These are phyloP conservation scores for Kandelia obovata DNA, from an alignment of 345 rosid genomes.

Conservation along the genomic window DNA sequence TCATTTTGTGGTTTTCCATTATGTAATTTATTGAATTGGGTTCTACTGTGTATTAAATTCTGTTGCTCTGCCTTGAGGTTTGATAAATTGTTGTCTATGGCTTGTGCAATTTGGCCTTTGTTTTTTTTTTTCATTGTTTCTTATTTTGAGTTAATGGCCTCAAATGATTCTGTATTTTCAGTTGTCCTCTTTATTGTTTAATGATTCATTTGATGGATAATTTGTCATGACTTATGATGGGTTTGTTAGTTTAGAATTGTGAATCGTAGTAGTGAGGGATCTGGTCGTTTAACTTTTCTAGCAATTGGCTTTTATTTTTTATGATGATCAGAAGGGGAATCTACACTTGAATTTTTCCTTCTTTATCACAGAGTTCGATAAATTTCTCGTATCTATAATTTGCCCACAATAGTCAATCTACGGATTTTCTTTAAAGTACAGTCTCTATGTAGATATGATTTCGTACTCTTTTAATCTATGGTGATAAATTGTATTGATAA, in stretches of 20 bases:
- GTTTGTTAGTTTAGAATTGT: slow-evolving; percentile 26
- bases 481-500: slow-evolving; percentile 3
- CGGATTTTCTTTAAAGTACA: neutral
- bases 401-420: slow-evolving; percentile 6
- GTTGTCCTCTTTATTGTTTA: neutral
- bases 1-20: slow-evolving; percentile 11
- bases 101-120: slow-evolving; percentile 12
- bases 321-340: too few relatives aligned
- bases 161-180: neutral
- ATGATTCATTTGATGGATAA: slow-evolving; percentile 15
- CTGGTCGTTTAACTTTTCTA: slow-evolving; percentile 26
- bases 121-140: slow-evolving; percentile 10
- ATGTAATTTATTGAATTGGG: slow-evolving; percentile 19
- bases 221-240: slow-evolving; percentile 7
- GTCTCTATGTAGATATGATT: neutral
- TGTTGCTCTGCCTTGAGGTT: neutral
- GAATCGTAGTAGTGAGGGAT: slow-evolving; percentile 25
- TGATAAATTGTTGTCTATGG: too few relatives aligned
- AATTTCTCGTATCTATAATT: slow-evolving; percentile 8
- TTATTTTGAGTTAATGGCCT: neutral
- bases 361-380: slow-evolving; percentile 22
- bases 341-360: slow-evolving; percentile 11
- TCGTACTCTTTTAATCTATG: neutral
- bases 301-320: slow-evolving; percentile 5
- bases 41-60: neutral